Percentiles rank a stretch among this genome's conserved stretches.
These are phyloP conservation scores for Aegilops tauschii DNA, from an alignment of 176 grass and related monocot species.

Conservation along the genomic window DNA sequence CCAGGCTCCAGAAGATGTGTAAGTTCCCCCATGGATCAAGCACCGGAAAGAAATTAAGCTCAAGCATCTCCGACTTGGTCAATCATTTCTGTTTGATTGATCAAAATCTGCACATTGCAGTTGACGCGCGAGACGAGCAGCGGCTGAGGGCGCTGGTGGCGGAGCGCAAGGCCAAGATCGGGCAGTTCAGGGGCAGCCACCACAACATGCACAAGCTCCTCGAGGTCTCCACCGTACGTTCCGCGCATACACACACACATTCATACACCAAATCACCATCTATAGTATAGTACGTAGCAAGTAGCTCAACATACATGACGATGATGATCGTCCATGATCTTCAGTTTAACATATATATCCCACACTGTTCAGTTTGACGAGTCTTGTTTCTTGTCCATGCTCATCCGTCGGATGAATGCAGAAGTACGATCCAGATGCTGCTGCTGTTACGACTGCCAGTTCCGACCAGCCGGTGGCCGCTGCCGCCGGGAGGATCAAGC, in stretches of 20 bases:
- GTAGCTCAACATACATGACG: too few relatives aligned
- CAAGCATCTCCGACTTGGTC: background rate
- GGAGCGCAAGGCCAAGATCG: slow-evolving; percentile 19
- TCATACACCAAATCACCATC: too few relatives aligned
- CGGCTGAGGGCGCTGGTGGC: slow-evolving; percentile 14
- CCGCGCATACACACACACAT: too few relatives aligned
- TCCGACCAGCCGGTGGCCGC: background rate
- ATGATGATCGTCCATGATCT: too few relatives aligned
- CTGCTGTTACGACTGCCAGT: background rate
- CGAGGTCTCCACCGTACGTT: background rate
- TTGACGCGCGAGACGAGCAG: slow-evolving; percentile 14
- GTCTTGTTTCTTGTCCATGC: too few relatives aligned
- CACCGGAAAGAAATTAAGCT: background rate
- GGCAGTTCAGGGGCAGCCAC: slow-evolving; percentile 38
- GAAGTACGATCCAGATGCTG: slow-evolving; percentile 21
- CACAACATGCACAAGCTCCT: slow-evolving; percentile 39
- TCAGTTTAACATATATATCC: too few relatives aligned
- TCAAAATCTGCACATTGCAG: background rate
- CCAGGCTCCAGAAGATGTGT: slow-evolving; percentile 1
- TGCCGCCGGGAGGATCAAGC: background rate
- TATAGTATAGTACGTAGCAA: too few relatives aligned
- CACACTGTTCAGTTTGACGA: too few relatives aligned
- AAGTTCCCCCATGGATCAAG: background rate
- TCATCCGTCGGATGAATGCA: background rate
- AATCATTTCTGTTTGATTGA: background rate